Percentiles rank a stretch among this genome's conserved stretches.
Evolutionary conservation across 306 rosid genomes (phyloP).

Genomic region (Carpinus fangiana): DNA sequence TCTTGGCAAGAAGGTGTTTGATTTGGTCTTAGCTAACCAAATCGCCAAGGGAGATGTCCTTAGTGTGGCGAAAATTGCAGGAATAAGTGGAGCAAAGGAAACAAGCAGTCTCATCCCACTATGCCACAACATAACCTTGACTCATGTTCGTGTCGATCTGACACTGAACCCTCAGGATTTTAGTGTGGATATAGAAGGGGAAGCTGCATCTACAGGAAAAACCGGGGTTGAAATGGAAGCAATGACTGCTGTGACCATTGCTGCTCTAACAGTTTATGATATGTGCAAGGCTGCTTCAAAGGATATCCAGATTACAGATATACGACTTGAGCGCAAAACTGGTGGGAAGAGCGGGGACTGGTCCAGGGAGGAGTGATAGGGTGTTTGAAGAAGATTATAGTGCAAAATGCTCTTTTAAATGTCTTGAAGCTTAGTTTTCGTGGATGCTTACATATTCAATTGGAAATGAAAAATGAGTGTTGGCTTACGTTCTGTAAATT

Average conservation of each 20-base stretch:
- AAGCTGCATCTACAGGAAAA: constrained; percentile 63
- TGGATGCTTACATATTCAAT: background rate
- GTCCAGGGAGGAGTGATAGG: constrained; percentile 43
- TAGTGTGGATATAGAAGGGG: constrained; percentile 78
- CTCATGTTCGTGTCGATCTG: constrained; percentile 68
- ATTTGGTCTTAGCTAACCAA: constrained; percentile 70
- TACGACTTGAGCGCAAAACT: constrained; percentile 62
- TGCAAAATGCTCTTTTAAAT: background rate
- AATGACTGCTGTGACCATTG: constrained; percentile 73
- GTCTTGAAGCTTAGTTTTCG: background rate
- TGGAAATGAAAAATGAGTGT: background rate
- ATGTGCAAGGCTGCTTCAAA: constrained; percentile 97
- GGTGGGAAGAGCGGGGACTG: constrained; percentile 95
- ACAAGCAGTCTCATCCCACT: constrained; percentile 81
- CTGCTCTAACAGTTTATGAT: constrained; percentile 83
- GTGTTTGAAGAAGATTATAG: constrained; percentile 5
- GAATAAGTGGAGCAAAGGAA: constrained; percentile 86
- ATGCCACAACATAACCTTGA: constrained; percentile 73
- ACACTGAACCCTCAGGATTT: constrained; percentile 52
- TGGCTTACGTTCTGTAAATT: too few relatives aligned
- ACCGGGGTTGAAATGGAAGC: constrained; percentile 96
- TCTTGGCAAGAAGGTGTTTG: constrained; percentile 87
- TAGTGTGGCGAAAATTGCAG: constrained; percentile 81
- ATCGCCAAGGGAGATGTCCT: constrained; percentile 85
- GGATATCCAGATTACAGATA: constrained; percentile 61